Evolutionary conservation across 805 yeast species (phyloP), one percentile per base, ranked within the genome.

Genomic region (Candida anglica): DNA sequence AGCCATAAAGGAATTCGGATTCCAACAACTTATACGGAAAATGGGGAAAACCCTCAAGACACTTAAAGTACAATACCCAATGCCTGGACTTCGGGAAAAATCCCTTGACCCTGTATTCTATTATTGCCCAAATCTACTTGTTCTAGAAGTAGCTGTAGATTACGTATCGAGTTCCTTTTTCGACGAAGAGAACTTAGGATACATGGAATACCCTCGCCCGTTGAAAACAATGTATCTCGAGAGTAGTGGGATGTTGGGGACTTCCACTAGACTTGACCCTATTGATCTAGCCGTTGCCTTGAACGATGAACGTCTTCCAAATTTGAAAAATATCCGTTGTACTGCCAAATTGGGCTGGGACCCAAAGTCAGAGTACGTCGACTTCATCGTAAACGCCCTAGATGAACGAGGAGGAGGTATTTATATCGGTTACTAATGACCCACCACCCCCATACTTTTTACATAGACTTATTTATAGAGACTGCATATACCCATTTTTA

Each of bases 311-410:
- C 64, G 95, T 46, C 57, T 93, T 13, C 95, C 95, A 0, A 43
- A 64, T 25, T 64, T 93, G 51, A 69, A 71, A 40, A 73, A 72
- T 31, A 65, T 93, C 2, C 66, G 81, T 27, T 71, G 88, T 27
- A 81, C 93, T 15, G 75, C 82, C 13, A 79, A 81, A 53, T 60
- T 93, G 23, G 96, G 96, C 6, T 93, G 98, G 98, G 77, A 82
- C 49, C 72, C 80, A 2, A 50, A 58, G 26, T 56, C 64, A 5
- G 70, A 64, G 17, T 57, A 50, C 22, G 64, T 66, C 10, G 39
- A 46, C 10, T 60, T 80, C 41, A 63, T 89, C 31, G 81, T 79
- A 1, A 77, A 73, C 32, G 78, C 76, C 23, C 61, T 91, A 28
- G 93, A 85, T 39, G 86, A 81, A 32, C 71, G 82, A 37, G 80